phyloP scores from a whole-genome alignment of 2,329 filamentous ascomycete species.

The Calonectria naviculata region DNA sequence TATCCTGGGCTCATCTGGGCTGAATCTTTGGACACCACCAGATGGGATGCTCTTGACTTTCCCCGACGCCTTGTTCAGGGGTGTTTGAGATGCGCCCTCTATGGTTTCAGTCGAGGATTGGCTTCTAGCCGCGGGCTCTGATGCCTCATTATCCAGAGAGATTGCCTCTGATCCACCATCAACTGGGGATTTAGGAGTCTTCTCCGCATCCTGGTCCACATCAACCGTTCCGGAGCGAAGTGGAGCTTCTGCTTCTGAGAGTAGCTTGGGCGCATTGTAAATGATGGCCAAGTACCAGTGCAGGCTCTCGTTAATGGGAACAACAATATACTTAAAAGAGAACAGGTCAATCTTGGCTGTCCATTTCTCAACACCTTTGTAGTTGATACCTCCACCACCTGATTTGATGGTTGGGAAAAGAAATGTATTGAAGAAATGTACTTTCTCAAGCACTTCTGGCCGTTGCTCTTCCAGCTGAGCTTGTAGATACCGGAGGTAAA shows the following conservation, averaged over 20 bases:
- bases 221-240: constrained; percentile 25
- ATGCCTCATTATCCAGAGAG: constrained; percentile 35
- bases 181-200: constrained; percentile 22
- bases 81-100: not conserved
- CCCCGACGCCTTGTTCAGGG: constrained; percentile 1
- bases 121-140: constrained; percentile 14
- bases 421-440: constrained; percentile 93
- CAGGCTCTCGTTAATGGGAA: constrained; percentile 87
- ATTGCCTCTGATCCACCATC: constrained; percentile 36
- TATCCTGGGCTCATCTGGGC: constrained; percentile 72
- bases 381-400: constrained; percentile 75
- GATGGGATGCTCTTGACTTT: constrained; percentile 32
- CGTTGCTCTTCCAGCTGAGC: constrained; percentile 65
- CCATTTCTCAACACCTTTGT: constrained; percentile 87
- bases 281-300: constrained; percentile 99
- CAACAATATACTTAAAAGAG: constrained; percentile 86
- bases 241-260: constrained; percentile 40
- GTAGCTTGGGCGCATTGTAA: constrained; percentile 81
- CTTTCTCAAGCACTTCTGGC: constrained; percentile 68
- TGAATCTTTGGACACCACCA: constrained; percentile 38
- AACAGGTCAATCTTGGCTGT: constrained; percentile 88
- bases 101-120: constrained; percentile 9
- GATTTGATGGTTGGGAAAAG: constrained; percentile 86
- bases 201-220: constrained; percentile 24
- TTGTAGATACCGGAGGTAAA: constrained; percentile 84